These are phyloP conservation scores for Rhizomucor pusillus DNA, from an alignment of 371 early-diverging fungal genomes.

Conservation along the genomic window DNA sequence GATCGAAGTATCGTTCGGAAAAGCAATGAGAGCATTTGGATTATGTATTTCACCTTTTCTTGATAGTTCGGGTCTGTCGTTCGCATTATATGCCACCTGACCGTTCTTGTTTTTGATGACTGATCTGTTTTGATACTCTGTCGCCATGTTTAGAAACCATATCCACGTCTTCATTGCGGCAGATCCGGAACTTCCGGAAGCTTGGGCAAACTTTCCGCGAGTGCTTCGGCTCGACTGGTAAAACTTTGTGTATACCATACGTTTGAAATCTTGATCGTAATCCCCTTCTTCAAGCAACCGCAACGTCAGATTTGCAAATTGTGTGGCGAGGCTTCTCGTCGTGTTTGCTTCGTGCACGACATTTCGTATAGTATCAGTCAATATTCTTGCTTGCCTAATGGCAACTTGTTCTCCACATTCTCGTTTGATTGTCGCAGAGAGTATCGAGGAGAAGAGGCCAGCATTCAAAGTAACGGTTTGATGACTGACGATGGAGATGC, in stretches of 20 bases:
- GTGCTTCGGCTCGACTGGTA: not conserved
- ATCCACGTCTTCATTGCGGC: not conserved
- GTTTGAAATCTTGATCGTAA: not conserved
- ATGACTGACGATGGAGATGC: not conserved
- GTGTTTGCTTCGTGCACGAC: not conserved
- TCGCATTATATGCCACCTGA: not conserved
- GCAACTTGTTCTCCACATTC: not conserved
- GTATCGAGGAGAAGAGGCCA: not conserved
- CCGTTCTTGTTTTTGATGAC: not conserved
- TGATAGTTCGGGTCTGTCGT: not conserved
- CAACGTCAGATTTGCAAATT: not conserved
- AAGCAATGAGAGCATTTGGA: not conserved
- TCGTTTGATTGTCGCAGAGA: not conserved
- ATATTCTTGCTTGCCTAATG: not conserved
- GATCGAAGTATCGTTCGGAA: not conserved
- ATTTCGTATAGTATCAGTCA: not conserved
- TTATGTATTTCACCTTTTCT: not conserved
- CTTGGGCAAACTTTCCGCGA: not conserved
- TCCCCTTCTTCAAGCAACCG: not conserved
- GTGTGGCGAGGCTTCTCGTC: not conserved
- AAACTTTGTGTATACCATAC: not conserved
- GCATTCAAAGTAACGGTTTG: not conserved
- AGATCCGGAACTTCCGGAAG: not conserved
- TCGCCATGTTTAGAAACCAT: not conserved
- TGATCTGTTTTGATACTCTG: not conserved